Base-by-base conservation (phyloP, 441 rosid genomes). In the Corymbia citriodora region DNA sequence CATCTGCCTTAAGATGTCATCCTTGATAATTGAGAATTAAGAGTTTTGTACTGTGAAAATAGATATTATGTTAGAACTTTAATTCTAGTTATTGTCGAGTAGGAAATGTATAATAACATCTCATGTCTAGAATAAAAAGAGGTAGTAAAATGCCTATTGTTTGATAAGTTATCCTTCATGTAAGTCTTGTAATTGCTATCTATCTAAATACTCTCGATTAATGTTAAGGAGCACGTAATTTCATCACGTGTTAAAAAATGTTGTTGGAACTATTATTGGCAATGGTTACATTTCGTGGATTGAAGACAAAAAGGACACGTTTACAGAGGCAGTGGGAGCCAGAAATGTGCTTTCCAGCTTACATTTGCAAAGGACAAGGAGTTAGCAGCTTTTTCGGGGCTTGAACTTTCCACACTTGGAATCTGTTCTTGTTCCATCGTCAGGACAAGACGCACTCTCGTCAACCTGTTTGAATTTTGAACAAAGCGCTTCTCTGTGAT, bases 231-330 rank as follows among this genome's bases (percentile, higher is more conserved):
- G 21, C 45, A 9, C 9, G 79, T 59, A 10, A 59, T 59, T 59
- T 59, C n/a, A 9, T 23, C 1, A 0, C 0, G 25, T 10, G 14
- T 23, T 23, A 9, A 59, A 40, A 40, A 40, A 4, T 40, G 45
- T 40, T 40, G 45, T 40, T 40, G 45, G 45, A 5, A 40, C 5
- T 40, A 8, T 8, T 14, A 19, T 31, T 9, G 79, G 45, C 17
- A 16, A 31, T 16, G 40, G 79, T 23, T 16, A 23, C 49, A 21
- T 21, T 13, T 25, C 15, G 17, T 2, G 17, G 8, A 14, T 40
- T 74, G 40, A 52, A 74, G 10, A 12, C 45, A 12, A 74, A 12
- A 12, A 40, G 17, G 50, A 12, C 85, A 40, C 85, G 3, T 45
- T 79, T 11, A 79, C 85, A 79, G 85, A 79, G 85, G 85, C 52